phyloP scores from a whole-genome alignment of 2,329 filamentous ascomycete species.

The Fusarium sororula region DNA sequence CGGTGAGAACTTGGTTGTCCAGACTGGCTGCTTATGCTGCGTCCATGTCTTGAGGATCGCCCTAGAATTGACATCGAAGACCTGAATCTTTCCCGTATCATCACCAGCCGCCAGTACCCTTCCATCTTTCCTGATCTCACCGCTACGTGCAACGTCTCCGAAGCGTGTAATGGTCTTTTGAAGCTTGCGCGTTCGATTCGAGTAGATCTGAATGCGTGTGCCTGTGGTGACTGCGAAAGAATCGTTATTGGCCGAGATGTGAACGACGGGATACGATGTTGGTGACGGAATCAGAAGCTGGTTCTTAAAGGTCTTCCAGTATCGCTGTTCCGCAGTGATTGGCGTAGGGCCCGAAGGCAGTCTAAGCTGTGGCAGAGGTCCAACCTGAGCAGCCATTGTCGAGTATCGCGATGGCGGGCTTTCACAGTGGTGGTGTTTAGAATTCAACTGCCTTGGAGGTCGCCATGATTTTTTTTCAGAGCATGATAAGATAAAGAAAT shows the following conservation, averaged over 20 bases:
- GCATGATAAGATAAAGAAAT: constrained; percentile 36
- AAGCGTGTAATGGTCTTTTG: constrained; percentile 95
- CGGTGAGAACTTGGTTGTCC: constrained; percentile 91
- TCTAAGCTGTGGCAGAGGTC: constrained; percentile 81
- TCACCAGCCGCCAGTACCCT: constrained; percentile 91
- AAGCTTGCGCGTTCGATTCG: constrained; percentile 87
- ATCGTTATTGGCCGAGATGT: constrained; percentile 82
- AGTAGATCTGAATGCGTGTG: constrained; percentile 92
- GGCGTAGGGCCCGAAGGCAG: constrained; percentile 83
- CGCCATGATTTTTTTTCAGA: constrained; percentile 44
- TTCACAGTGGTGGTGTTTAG: constrained; percentile 23
- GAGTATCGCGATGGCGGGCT: constrained; percentile 31
- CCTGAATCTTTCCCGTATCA: constrained; percentile 90
- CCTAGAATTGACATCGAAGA: constrained; percentile 88
- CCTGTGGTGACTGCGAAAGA: constrained; percentile 95
- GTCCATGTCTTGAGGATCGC: constrained; percentile 96
- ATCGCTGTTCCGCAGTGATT: constrained; percentile 89
- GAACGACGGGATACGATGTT: constrained; percentile 87
- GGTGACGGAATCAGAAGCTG: constrained; percentile 90
- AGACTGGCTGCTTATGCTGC: constrained; percentile 92
- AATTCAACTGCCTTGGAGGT: constrained; percentile 4
- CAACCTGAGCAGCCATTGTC: constrained; percentile 85
- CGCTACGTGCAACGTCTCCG: constrained; percentile 88
- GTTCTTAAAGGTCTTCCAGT: constrained; percentile 96
- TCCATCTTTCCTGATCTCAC: constrained; percentile 88